Percentiles rank a stretch among this genome's conserved stretches.
Conservation (phyloP, 768 basidiomycete species). For the Tubosaeta sp. region DNA sequence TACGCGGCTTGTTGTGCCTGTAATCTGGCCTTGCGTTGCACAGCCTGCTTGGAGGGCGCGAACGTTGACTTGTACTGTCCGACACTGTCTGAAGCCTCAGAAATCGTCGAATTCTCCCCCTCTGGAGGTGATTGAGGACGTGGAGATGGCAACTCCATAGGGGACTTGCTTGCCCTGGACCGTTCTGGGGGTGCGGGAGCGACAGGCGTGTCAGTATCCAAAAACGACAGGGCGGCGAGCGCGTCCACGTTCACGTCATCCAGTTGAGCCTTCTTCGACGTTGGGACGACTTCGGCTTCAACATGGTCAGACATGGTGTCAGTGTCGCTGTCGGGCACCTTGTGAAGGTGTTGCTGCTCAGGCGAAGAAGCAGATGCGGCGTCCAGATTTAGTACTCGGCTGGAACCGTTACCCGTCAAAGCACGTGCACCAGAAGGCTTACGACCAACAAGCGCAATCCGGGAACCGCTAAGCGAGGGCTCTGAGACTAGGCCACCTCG, state of each 20-base stretch:
- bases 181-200: slow-evolving; percentile 19
- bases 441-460: slow-evolving; percentile 46
- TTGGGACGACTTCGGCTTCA: slow-evolving; percentile 3
- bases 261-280: slow-evolving; percentile 18
- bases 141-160: slow-evolving; percentile 21
- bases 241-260: slow-evolving; percentile 65
- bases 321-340: slow-evolving; percentile 23
- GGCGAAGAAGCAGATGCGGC: slow-evolving; percentile 37
- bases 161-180: slow-evolving; percentile 1
- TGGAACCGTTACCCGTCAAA: slow-evolving; percentile 29
- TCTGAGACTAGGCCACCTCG: slow-evolving; percentile 28
- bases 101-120: slow-evolving; percentile 23
- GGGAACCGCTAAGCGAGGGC: slow-evolving; percentile 36
- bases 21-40: slow-evolving; percentile 77
- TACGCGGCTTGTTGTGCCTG: slow-evolving; percentile 82
- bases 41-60: slow-evolving; percentile 77
- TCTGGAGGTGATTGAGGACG: slow-evolving; percentile 29
- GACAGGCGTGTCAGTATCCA: slow-evolving; percentile 41
- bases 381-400: slow-evolving; percentile 37
- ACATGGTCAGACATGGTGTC: slow-evolving; percentile 33
- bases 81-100: slow-evolving; percentile 25
- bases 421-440: slow-evolving; percentile 87
- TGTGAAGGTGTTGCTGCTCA: slow-evolving; percentile 27
- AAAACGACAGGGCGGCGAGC: slow-evolving; percentile 73
- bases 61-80: slow-evolving; percentile 79